Conservation (phyloP, 1,284 basidiomycete species). For the Rhodotorula sp. region DNA sequence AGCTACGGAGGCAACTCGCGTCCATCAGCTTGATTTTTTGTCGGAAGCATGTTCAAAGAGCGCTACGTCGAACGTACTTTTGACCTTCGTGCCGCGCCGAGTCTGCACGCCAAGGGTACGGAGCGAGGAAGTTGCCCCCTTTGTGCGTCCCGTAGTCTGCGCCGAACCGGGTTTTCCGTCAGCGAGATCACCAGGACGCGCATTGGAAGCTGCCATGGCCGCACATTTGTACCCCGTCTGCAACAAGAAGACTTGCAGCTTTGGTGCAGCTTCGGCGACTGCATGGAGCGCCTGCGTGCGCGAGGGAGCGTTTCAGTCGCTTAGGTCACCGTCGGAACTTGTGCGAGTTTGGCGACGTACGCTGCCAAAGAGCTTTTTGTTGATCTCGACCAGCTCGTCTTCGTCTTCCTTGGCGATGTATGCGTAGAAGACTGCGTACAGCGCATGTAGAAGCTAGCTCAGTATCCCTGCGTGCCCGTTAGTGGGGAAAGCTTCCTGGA, state of each 20-base stretch:
- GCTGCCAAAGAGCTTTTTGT: constrained; percentile 9
- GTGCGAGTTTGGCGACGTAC: neutral
- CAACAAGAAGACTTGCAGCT: neutral
- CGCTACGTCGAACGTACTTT: neutral
- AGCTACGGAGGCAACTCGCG: neutral
- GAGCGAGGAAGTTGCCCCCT: constrained; percentile 5
- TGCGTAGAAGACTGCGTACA: neutral
- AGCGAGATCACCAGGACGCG: neutral
- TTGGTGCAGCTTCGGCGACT: neutral
- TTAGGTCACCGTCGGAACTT: too few relatives aligned
- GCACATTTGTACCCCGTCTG: constrained; percentile 15
- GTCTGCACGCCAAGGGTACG: constrained; percentile 4
- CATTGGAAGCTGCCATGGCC: neutral
- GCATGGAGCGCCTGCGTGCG: neutral
- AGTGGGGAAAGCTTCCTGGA: neutral
- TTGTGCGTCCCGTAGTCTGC: constrained; percentile 8
- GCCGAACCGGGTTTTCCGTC: too few relatives aligned
- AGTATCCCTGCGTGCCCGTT: too few relatives aligned
- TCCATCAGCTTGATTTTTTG: too few relatives aligned
- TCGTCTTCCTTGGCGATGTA: constrained; percentile 14
- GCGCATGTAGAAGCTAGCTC: neutral
- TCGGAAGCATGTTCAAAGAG: neutral
- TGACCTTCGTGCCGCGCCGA: constrained; percentile 8
- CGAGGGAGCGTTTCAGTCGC: too few relatives aligned
- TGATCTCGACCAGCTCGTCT: constrained; percentile 9